phyloP scores from a whole-genome alignment of 2,329 filamentous ascomycete genomes.

The Fonsecaea erecta region DNA sequence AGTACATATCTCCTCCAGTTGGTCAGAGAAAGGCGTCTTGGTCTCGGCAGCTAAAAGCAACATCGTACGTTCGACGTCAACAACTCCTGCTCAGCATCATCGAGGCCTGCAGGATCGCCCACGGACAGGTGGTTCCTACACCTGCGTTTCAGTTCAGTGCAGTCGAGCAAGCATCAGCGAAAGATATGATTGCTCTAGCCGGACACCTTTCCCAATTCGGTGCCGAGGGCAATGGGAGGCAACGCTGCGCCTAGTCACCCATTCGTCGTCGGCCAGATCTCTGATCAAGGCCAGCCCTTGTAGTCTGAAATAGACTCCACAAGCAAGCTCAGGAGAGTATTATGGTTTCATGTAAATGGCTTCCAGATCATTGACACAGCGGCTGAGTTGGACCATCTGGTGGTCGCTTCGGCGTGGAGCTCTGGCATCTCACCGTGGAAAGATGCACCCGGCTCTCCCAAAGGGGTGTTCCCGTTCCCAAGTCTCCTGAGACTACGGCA shows the following conservation, averaged over 20 bases:
- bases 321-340: neutral
- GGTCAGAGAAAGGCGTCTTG: neutral
- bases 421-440: neutral
- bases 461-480: neutral
- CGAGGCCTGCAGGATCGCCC: neutral
- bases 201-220: neutral
- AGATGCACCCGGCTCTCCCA: neutral
- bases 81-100: neutral
- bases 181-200: neutral
- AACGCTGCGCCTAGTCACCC: neutral
- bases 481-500: neutral
- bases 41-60: neutral
- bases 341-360: neutral
- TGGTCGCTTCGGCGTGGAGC: neutral
- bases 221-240: neutral
- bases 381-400: neutral
- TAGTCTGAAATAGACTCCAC: neutral
- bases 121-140: neutral
- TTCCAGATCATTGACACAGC: neutral
- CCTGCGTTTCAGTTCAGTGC: neutral
- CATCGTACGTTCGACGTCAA: neutral
- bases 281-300: neutral
- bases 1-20: slow-evolving; percentile 4
- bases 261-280: neutral
- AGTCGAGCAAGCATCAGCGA: neutral